phyloP scores from a whole-genome alignment of 139 green algal genomes.

The Desmodesmus armatus region DNA sequence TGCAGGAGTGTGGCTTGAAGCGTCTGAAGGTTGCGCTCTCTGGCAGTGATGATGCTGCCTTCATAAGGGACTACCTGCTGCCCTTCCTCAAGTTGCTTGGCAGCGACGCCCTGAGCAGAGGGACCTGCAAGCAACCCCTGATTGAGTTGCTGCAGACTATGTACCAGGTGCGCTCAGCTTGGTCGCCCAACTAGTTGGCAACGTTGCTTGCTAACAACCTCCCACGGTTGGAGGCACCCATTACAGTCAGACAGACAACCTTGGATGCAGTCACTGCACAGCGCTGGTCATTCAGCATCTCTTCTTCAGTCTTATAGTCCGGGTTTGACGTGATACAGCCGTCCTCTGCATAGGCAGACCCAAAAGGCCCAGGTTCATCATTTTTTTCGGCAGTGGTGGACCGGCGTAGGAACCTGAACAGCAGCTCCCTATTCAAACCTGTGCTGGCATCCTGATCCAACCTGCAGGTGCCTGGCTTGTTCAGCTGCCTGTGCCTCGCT shows the following conservation, averaged over 20 bases:
- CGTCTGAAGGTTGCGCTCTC: conserved; percentile 34
- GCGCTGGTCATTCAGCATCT: neutral
- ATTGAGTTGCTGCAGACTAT: conserved; percentile 35
- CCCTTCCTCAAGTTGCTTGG: conserved; percentile 41
- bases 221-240: neutral
- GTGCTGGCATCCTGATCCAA: neutral
- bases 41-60: neutral
- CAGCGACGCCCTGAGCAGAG: conserved; percentile 24
- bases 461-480: conserved; percentile 8
- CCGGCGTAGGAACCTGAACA: too few relatives aligned
- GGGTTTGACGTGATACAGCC: too few relatives aligned
- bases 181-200: conserved; percentile 16
- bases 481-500: neutral
- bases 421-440: too few relatives aligned
- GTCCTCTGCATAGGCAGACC: too few relatives aligned
- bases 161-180: conserved; percentile 10
- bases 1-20: conserved; percentile 35
- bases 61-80: conserved; percentile 8
- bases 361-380: too few relatives aligned
- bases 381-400: too few relatives aligned
- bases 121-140: conserved; percentile 39
- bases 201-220: neutral
- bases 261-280: neutral
- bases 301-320: too few relatives aligned
- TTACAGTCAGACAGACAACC: neutral